Evolutionary conservation across 495 filamentous ascomycete genomes (phyloP).

Genomic region (Cercophora newfieldiana): DNA sequence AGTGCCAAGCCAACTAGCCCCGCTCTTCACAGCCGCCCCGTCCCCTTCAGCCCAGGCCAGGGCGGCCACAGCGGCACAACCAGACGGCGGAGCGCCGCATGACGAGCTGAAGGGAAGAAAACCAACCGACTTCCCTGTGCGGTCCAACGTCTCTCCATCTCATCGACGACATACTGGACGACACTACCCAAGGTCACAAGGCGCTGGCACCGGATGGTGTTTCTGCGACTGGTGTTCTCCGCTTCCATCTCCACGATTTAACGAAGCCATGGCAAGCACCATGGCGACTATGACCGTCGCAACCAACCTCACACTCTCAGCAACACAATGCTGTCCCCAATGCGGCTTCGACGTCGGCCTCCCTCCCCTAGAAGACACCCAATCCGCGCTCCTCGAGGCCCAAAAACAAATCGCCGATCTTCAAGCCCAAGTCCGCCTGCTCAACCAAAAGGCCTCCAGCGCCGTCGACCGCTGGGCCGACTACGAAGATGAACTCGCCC

Average conservation of each 20-base stretch:
- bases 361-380: conserved; percentile 44
- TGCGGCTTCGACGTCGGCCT: conserved; percentile 40
- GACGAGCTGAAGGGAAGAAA: neutral
- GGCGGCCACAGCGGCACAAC: no score
- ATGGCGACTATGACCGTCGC: conserved; percentile 13
- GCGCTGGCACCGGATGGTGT: neutral
- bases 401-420: conserved; percentile 76
- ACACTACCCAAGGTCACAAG: neutral
- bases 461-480: conserved; percentile 84
- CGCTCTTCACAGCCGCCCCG: conserved; percentile 10
- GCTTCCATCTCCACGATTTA: neutral
- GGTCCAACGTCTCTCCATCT: neutral
- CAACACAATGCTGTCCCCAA: conserved; percentile 37
- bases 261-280: neutral
- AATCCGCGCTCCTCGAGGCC: conserved; percentile 54
- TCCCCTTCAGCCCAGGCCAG: neutral
- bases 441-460: conserved; percentile 75
- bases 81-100: conserved; percentile 8
- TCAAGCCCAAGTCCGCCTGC: conserved; percentile 69
- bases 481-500: conserved; percentile 87
- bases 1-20: conserved; percentile 11
- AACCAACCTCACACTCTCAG: neutral
- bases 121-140: neutral
- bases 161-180: neutral
- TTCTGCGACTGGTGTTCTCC: conserved; percentile 1